Evolutionary conservation across 768 basidiomycete species (phyloP), one percentile per base, ranked within the genome.

Genomic region (Mycena pura): DNA sequence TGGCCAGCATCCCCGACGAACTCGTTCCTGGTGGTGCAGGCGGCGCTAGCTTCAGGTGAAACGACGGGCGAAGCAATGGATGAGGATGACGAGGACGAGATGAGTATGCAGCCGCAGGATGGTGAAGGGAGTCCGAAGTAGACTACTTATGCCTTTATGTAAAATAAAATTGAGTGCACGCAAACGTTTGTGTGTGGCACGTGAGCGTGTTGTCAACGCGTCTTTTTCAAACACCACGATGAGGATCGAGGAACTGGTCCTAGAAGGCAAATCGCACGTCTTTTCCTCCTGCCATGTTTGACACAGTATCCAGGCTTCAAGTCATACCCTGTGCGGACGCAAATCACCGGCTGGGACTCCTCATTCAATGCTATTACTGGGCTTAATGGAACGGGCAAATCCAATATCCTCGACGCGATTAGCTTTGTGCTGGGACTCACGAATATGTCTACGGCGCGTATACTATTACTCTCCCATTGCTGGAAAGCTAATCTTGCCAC

Each of bases 321-420:
- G 74, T 96, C 95, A 2, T 98, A 99, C 73, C 96, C 96, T 10
- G 95, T 96, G 27, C 86, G 96, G 48, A 98, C 97, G 0, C 92
- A 92, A 69, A 96, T 99, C 62, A 90, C 90, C 0, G 96, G 96
- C 62, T 99, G 97, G 95, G 96, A 99, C 72, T 78, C 93, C 6
- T 96, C 94, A 5, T 99, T 99, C 85, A 99, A 99, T 73, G 97
- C 97, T 5, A 99, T 99, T 76, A 97, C 95, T 5, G 96, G 96
- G 44, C 85, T 93, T 66, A 95, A 95, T 79, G 95, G 94, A 3
- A 96, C 95, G 0, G 96, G 96, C 68, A 99, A 99, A 80, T 97
- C 95, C 60, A 99, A 99, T 79, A 99, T 99, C 69, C 87, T 99
- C 64, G 97, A 99, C 80, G 96, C 97, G 60, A 99, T 99, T 76